phyloP scores from a whole-genome alignment of 805 yeast species.

The Candida fluviatilis region DNA sequence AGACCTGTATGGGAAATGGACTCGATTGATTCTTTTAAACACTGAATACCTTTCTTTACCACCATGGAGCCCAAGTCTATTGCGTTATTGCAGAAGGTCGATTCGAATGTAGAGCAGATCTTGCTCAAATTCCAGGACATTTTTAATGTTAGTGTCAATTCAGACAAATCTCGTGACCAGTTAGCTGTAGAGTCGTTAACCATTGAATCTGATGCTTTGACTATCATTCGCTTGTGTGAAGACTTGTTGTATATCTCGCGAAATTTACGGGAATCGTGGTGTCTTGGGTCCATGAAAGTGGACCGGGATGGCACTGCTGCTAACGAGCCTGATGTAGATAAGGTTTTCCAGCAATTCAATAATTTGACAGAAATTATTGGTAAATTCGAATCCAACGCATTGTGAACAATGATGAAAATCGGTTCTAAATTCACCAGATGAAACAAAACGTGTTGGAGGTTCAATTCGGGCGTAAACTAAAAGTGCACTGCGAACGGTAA shows the following conservation, averaged over 20 bases:
- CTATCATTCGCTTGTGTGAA: conserved; percentile 49
- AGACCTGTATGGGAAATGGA: too few relatives aligned
- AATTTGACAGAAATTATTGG: conserved; percentile 28
- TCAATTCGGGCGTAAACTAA: too few relatives aligned
- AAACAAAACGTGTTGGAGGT: too few relatives aligned
- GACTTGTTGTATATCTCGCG: conserved; percentile 48
- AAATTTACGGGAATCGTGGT: conserved; percentile 53
- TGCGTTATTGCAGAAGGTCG: conserved; percentile 38
- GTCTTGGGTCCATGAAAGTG: conserved; percentile 49
- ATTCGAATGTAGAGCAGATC: conserved; percentile 47
- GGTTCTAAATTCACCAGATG: too few relatives aligned
- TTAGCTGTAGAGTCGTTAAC: conserved; percentile 53
- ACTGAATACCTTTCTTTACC: background rate
- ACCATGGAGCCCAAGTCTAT: conserved; percentile 39
- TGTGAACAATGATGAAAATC: too few relatives aligned
- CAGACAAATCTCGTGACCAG: conserved; percentile 37
- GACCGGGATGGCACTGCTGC: conserved; percentile 6
- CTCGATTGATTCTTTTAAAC: too few relatives aligned
- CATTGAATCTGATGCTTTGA: conserved; percentile 49
- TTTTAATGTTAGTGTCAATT: conserved; percentile 42
- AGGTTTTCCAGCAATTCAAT: conserved; percentile 30
- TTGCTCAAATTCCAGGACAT: conserved; percentile 51
- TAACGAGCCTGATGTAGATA: conserved; percentile 16
- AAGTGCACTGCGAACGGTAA: too few relatives aligned
- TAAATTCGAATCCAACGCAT: conserved; percentile 11